phyloP scores from a whole-genome alignment of 2,329 filamentous ascomycete species.

The Paecilomyces fulvus region DNA sequence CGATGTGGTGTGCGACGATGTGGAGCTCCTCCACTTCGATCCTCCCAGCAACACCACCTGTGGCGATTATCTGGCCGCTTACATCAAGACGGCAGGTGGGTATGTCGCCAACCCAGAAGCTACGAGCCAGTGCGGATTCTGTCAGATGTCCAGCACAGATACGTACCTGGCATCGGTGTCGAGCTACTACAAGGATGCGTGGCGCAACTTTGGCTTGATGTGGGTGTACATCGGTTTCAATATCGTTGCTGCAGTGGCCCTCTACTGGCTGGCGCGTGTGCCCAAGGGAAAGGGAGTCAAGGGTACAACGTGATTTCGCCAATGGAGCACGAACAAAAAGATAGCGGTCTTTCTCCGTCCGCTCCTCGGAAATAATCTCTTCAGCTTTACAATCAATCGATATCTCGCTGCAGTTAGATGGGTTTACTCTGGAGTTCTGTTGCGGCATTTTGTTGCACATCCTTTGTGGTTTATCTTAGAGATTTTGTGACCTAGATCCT shows the following conservation, averaged over 20 bases:
- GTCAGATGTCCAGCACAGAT: conserved; percentile 38
- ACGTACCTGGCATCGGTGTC: conserved; percentile 36
- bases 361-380: background rate
- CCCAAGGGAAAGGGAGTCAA: background rate
- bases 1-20: conserved; percentile 18
- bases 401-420: background rate
- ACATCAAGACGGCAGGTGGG: conserved; percentile 31
- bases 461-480: background rate
- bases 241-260: conserved; percentile 46
- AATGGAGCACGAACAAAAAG: background rate
- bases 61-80: conserved; percentile 37
- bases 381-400: background rate
- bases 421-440: background rate
- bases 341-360: background rate
- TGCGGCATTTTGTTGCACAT: background rate
- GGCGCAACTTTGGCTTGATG: conserved; percentile 63
- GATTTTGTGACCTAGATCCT: background rate
- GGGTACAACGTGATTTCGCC: background rate
- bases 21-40: conserved; percentile 23
- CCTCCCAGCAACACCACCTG: conserved; percentile 57
- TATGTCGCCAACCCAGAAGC: conserved; percentile 35
- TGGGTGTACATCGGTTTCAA: conserved; percentile 62
- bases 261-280: conserved; percentile 47
- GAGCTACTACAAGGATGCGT: conserved; percentile 42
- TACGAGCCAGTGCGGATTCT: conserved; percentile 43